phyloP scores from a whole-genome alignment of 2,329 filamentous ascomycete species.

The Aspergillus pseudoterreus region DNA sequence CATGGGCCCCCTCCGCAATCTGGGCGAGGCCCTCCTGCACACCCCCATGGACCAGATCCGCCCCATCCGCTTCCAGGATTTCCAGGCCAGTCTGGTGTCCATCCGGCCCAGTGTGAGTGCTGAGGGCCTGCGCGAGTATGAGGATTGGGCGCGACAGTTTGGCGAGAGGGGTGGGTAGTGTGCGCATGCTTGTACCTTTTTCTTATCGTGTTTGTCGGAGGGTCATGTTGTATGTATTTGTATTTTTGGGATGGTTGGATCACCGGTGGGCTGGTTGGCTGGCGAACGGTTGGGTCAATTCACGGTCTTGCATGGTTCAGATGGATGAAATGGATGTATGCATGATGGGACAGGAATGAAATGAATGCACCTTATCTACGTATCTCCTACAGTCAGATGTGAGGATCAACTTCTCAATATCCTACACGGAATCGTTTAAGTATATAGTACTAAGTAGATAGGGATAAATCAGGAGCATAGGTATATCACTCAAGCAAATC shows the following conservation, averaged over 20 bases:
- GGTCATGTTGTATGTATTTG: background rate
- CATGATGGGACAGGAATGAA: background rate
- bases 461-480: too few relatives aligned
- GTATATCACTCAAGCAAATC: too few relatives aligned
- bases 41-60: conserved; percentile 95
- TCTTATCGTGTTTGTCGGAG: background rate
- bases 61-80: conserved; percentile 78
- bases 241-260: background rate
- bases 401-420: background rate
- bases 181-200: background rate
- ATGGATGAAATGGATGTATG: background rate
- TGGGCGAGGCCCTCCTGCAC: conserved; percentile 83
- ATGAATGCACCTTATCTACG: too few relatives aligned
- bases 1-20: conserved; percentile 87
- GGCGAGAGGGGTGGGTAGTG: conserved; percentile 77
- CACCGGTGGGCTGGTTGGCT: background rate
- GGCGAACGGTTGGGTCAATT: background rate
- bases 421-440: background rate
- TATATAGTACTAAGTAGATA: too few relatives aligned
- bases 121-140: conserved; percentile 79
- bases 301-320: background rate
- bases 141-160: conserved; percentile 91
- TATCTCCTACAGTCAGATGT: background rate
- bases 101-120: conserved; percentile 89
- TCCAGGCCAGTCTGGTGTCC: conserved; percentile 74